Base-by-base conservation (phyloP, 2,329 filamentous ascomycete genomes). In the Xylariaceae sp. region DNA sequence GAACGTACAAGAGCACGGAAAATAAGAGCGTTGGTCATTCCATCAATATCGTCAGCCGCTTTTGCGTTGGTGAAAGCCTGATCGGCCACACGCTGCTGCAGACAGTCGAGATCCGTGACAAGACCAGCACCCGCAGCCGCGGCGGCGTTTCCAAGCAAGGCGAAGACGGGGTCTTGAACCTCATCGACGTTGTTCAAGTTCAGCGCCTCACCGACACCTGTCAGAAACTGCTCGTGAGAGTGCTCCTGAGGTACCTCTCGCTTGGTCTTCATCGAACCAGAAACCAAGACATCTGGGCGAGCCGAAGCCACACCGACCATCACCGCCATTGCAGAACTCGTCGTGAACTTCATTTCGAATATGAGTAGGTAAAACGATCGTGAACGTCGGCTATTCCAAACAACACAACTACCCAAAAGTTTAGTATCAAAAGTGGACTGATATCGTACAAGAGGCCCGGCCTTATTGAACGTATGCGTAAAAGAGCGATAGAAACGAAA, bases 31-130 rank as follows among this genome's bases (percentile, higher is more conserved):
- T 71, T 75, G 5, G 76, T 76, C 79, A 80, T 79, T 44, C 78
- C 79, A 3, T 74, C 69, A 31, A 82, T 69, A 56, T 83, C 78
- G 12, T 70, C 69, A 18, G 71, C 72, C 0, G 66, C 76, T 64
- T 82, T 82, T 31, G 80, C 79, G 57, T 83, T 83, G 64, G 79
- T 82, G 66, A 83, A 82, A 18, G 80, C 80, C 67, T 81, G 79
- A 55, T 83, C 80, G 12, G 80, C 79, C 34, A 75, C 76, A 45
- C 73, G 73, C 61, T 76, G 73, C 64, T 76, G 73, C 48, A 76
- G 58, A 51, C 73, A 76, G 63, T 74, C 73, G 16, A 75, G 63
- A 58, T 76, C 70, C 47, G 67, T 63, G 42, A 74, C 70, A 14
- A 60, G 53, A 5, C 66, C 66, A 19, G 66, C 66, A n/a, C 80